Conservation (phyloP, 192 early-diverging fungal genomes). For the Chytriomyces sp. region DNA sequence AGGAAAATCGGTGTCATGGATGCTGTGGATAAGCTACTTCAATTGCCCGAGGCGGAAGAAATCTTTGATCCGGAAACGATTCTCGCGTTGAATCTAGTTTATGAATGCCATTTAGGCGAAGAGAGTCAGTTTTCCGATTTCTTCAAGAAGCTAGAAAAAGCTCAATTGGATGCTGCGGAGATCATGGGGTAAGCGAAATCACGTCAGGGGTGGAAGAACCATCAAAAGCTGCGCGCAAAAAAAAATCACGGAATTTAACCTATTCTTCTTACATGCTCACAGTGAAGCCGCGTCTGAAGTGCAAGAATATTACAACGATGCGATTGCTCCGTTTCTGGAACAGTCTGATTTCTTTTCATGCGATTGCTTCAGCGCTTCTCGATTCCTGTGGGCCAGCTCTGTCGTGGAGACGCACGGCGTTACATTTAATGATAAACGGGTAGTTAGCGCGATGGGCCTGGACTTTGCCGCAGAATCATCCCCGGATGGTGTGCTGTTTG, state of each 20-base stretch:
- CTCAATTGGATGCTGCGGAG: not conserved
- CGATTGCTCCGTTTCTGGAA: constrained; percentile 10
- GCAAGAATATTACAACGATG: constrained; percentile 16
- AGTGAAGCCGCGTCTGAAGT: constrained; percentile 29
- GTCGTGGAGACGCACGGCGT: constrained; percentile 34
- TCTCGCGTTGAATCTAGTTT: constrained; percentile 35
- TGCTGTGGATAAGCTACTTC: not conserved
- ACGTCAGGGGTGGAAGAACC: too few species aligned
- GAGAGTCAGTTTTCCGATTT: constrained; percentile 8
- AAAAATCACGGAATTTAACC: not conserved
- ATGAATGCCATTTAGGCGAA: constrained; percentile 18
- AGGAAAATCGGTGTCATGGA: constrained; percentile 8
- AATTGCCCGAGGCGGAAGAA: not conserved
- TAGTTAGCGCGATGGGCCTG: too few species aligned
- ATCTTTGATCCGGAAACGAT: constrained; percentile 46
- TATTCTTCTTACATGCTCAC: not conserved
- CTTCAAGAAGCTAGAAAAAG: not conserved
- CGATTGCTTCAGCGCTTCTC: not conserved
- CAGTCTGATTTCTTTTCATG: constrained; percentile 9
- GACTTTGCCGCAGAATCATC: too few species aligned
- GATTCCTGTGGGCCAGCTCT: constrained; percentile 41
- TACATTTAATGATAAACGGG: too few species aligned
- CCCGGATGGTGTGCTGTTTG: too few species aligned
- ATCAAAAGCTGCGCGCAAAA: too few species aligned
- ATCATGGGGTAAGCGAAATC: constrained; percentile 6